Conservation (phyloP, 345 rosid species). For the Hypericum androsaemum region DNA sequence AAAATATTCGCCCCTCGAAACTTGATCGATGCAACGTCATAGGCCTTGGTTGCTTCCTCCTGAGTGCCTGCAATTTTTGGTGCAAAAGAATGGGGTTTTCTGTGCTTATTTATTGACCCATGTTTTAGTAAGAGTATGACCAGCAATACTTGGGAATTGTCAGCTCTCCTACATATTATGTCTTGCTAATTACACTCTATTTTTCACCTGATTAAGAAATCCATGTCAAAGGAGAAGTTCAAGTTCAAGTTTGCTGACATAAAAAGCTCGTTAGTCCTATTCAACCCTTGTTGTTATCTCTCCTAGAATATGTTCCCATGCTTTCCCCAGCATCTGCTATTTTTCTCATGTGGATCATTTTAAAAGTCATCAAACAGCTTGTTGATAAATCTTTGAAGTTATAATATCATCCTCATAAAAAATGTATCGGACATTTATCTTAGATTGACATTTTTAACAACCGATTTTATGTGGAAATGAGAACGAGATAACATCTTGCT, state of each 20-base stretch:
- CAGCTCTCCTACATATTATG: too few species aligned
- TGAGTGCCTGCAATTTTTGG: too few species aligned
- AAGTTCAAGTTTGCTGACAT: constrained; percentile 41
- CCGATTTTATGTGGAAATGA: background rate
- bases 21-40: too few species aligned
- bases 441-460: background rate
- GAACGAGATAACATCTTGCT: constrained; percentile 1
- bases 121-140: background rate
- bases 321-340: constrained; percentile 4
- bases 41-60: too few species aligned
- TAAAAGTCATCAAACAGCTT: constrained; percentile 42
- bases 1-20: too few species aligned
- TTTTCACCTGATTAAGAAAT: constrained; percentile 11
- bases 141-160: background rate
- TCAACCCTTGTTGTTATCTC: background rate
- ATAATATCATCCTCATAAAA: constrained; percentile 16
- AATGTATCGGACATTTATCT: too few species aligned
- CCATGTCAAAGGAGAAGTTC: constrained; percentile 27
- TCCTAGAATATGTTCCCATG: constrained; percentile 1
- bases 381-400: constrained; percentile 27
- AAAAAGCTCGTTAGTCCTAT: constrained; percentile 37
- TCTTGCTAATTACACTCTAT: too few species aligned
- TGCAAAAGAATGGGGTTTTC: too few species aligned
- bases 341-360: constrained; percentile 41
- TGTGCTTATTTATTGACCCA: too few species aligned